phyloP scores from a whole-genome alignment of 2,329 filamentous ascomycete species.

The Arthrobotrys conoides region DNA sequence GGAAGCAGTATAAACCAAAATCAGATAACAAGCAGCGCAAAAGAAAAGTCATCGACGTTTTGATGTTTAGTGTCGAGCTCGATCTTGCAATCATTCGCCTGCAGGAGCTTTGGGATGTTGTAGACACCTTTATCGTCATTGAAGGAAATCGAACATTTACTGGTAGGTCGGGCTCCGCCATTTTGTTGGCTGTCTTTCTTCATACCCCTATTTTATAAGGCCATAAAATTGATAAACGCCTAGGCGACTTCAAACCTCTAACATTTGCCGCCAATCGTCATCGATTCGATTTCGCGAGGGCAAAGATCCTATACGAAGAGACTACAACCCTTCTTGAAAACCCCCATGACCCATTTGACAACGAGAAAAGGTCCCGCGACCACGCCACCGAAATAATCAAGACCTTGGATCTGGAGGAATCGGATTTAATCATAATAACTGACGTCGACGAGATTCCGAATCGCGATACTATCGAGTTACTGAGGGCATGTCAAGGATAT shows the following conservation, averaged over 20 bases:
- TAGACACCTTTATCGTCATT: conserved; percentile 49
- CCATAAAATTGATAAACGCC: background rate
- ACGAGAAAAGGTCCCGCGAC: conserved; percentile 46
- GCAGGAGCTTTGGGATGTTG: conserved; percentile 43
- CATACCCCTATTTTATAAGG: no score
- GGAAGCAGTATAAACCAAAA: conserved; percentile 44
- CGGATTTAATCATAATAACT: conserved; percentile 41
- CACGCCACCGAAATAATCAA: conserved; percentile 53
- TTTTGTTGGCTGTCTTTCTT: background rate
- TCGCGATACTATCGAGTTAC: conserved; percentile 34
- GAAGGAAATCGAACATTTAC: conserved; percentile 53
- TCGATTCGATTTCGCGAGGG: conserved; percentile 47
- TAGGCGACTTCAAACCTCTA: conserved; percentile 36
- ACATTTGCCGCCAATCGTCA: conserved; percentile 44
- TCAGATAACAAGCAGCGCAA: conserved; percentile 25
- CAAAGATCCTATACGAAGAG: conserved; percentile 39
- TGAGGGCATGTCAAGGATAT: conserved; percentile 50
- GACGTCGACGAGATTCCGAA: conserved; percentile 48
- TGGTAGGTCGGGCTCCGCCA: conserved; percentile 2
- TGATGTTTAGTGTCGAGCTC: conserved; percentile 44
- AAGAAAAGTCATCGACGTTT: conserved; percentile 42
- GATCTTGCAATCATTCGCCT: conserved; percentile 47
- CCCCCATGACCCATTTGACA: conserved; percentile 45
- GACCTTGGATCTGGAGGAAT: conserved; percentile 22
- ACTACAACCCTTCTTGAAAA: conserved; percentile 43